phyloP scores from a whole-genome alignment of 345 rosid species.

The Triadica sebifera region DNA sequence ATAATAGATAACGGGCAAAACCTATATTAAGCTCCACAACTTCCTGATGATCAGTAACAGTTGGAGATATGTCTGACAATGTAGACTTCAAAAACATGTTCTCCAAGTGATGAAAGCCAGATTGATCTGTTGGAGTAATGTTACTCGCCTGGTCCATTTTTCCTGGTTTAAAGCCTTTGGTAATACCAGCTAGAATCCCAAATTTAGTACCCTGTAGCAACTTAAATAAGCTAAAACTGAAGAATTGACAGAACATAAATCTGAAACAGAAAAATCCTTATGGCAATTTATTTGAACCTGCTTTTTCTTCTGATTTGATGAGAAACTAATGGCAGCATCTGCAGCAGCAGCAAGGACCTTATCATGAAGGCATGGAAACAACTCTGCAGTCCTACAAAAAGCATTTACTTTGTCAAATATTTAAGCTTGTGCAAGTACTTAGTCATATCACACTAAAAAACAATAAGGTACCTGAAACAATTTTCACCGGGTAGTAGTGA shows the following conservation, averaged over 20 bases:
- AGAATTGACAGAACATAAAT: neutral
- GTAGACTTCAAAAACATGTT: constrained; percentile 15
- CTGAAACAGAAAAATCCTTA: neutral
- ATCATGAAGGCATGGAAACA: constrained; percentile 30
- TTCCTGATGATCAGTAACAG: constrained; percentile 15
- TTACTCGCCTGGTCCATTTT: constrained; percentile 3
- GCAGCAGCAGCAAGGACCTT: constrained; percentile 33
- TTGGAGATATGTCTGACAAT: constrained; percentile 13
- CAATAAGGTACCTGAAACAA: constrained; percentile 48
- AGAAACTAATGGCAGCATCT: constrained; percentile 28
- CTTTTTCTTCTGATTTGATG: constrained; percentile 28
- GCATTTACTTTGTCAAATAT: constrained; percentile 12
- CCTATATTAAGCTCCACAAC: constrained; percentile 29
- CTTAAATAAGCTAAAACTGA: constrained; percentile 7
- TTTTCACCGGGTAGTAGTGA: constrained; percentile 53
- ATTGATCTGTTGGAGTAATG: constrained; percentile 9
- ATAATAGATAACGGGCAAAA: constrained; percentile 9
- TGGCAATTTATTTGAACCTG: constrained; percentile 22
- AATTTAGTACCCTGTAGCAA: constrained; percentile 34
- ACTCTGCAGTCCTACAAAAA: constrained; percentile 20
- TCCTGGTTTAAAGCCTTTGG: constrained; percentile 24
- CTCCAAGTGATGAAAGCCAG: constrained; percentile 19
- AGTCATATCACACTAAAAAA: constrained; percentile 2
- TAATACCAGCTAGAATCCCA: constrained; percentile 43
- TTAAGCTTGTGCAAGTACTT: constrained; percentile 2